phyloP scores from a whole-genome alignment of 2,329 filamentous ascomycete species.

The Emmonsiellopsis sp. region DNA sequence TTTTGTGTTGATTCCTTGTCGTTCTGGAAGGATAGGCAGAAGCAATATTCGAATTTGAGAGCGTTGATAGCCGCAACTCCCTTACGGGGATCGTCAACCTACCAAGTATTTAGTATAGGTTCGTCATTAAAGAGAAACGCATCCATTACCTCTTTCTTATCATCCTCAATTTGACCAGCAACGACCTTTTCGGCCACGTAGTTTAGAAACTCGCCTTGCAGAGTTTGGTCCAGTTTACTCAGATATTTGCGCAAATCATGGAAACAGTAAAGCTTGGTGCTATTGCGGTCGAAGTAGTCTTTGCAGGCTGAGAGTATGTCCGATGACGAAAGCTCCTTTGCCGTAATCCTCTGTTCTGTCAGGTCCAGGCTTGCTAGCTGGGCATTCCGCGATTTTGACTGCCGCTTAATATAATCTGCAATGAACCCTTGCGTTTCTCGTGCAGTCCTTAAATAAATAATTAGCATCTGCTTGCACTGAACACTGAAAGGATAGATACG shows the following conservation, averaged over 20 bases:
- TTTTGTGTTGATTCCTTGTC: conserved; percentile 16
- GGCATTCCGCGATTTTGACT: conserved; percentile 34
- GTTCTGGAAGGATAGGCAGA: conserved; percentile 25
- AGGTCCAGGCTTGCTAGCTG: conserved; percentile 28
- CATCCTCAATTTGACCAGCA: conserved; percentile 1
- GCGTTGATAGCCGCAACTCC: conserved; percentile 30
- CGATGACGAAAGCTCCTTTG: conserved; percentile 17
- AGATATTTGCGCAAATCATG: conserved; percentile 32
- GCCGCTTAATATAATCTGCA: conserved; percentile 22
- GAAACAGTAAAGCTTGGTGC: conserved; percentile 37
- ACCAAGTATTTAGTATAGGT: conserved; percentile 2
- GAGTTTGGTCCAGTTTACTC: conserved; percentile 18
- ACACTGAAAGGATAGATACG: conserved; percentile 10
- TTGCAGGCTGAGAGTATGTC: conserved; percentile 30
- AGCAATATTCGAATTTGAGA: conserved; percentile 35
- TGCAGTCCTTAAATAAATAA: conserved; percentile 20
- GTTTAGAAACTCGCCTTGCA: conserved; percentile 16
- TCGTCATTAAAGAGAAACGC: conserved; percentile 2
- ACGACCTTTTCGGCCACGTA: conserved; percentile 14
- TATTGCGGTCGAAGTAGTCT: conserved; percentile 32
- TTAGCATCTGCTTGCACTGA: background rate
- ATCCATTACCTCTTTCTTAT: conserved; percentile 13
- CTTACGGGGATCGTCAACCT: conserved; percentile 17
- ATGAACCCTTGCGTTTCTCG: conserved; percentile 24
- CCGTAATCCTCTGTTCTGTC: conserved; percentile 17